Evolutionary conservation across 2,329 filamentous ascomycete genomes (phyloP), one percentile per base, ranked within the genome.

Genomic region (Aspergillus viridinutans): DNA sequence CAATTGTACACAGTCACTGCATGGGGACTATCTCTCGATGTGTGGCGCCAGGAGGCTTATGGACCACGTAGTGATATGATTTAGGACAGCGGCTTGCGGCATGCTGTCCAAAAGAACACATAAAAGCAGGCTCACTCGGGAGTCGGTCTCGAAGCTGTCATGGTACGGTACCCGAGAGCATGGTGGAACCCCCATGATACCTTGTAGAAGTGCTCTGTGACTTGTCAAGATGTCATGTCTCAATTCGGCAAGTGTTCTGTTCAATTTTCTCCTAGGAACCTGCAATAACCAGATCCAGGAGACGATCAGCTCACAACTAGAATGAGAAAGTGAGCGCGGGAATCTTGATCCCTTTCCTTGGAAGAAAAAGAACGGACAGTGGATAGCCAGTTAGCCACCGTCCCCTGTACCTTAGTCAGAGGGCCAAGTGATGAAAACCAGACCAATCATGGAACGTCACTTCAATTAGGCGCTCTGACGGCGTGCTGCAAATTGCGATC

Each of bases 401-500:
- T 10, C 23, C 50, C 50, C 25, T 14, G 23, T 43, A n/a, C n/a
- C n/a, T n/a, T n/a, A 53, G 50, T 56, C n/a, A 50, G 43, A 45
- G 43, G 32, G 4, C 32, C 2, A 17, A 17, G 21, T 20, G n/a
- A 5, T 43, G n/a, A 21, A 43, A 21, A 21, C 40, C 40, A 43
- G n/a, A n/a, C 40, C 47, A 42, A 52, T 57, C 55, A 55, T 17
- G 38, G 38, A 20, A 14, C 35, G 52, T 42, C 57, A 26, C 42
- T 25, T 32, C 56, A 53, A 58, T 50, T 9, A 21, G 29, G 45
- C 25, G 35, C 55, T 32, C 47, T n/a, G 32, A 50, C 23, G 38
- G 54, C 42, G 38, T 50, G 26, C 23, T 51, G 54, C 55, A 59
- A 64, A 67, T 67, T 69, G 61, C 59, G 64, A 70, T 69, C 66